These are phyloP conservation scores for Nepenthes mirabilis DNA, from an alignment of 148 eudicot species.

Conservation along the genomic window DNA sequence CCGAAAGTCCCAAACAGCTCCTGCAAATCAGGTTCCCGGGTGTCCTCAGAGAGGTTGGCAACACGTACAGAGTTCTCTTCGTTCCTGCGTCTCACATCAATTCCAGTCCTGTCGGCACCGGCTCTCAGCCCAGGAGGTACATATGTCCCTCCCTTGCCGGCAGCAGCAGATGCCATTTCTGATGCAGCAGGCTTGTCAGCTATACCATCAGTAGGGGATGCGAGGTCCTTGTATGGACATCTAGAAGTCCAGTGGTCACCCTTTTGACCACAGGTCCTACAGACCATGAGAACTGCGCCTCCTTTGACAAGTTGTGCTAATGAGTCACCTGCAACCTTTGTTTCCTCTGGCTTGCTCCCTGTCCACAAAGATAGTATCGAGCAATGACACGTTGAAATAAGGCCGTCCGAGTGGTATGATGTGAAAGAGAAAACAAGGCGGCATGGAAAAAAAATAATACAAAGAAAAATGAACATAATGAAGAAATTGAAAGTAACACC, in stretches of 20 bases:
- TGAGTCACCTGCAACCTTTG: constrained; percentile 38
- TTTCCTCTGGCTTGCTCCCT: constrained; percentile 63
- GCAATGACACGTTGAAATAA: neutral
- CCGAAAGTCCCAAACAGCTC: constrained; percentile 87
- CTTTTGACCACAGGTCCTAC: constrained; percentile 83
- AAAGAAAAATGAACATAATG: no score
- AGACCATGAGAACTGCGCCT: constrained; percentile 85
- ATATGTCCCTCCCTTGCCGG: constrained; percentile 44
- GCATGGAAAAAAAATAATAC: no score
- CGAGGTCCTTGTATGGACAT: constrained; percentile 91
- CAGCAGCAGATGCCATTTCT: constrained; percentile 20
- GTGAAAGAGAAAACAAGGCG: no score
- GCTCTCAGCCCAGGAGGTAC: constrained; percentile 76
- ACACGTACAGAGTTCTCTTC: constrained; percentile 96
- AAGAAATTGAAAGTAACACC: no score
- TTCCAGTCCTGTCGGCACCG: constrained; percentile 48
- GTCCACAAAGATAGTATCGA: neutral
- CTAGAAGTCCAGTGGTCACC: constrained; percentile 95
- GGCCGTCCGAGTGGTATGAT: neutral
- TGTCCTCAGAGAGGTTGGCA: constrained; percentile 87
- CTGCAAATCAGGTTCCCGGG: constrained; percentile 72
- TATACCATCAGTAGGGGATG: constrained; percentile 39
- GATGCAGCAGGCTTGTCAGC: constrained; percentile 40
- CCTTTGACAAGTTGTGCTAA: constrained; percentile 28
- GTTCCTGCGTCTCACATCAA: constrained; percentile 89